Evolutionary conservation across 2,329 filamentous ascomycete genomes (phyloP).

Genomic region (Bimuria novae-zelandiae): DNA sequence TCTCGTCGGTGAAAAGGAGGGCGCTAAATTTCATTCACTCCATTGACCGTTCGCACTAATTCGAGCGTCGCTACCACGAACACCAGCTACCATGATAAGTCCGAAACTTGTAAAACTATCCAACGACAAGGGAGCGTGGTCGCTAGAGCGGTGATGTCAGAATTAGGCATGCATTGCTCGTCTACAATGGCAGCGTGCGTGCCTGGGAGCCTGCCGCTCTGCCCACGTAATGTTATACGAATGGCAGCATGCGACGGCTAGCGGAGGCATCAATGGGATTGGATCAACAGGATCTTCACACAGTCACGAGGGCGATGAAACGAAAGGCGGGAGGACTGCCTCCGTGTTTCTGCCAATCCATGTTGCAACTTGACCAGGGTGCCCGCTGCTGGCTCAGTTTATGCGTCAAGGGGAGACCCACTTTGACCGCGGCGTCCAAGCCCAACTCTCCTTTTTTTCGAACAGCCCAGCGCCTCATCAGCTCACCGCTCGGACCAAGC

Average conservation of each 20-base stretch:
- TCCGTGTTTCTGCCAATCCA: conserved; percentile 44
- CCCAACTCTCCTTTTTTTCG: conserved; percentile 45
- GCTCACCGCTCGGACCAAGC: conserved; percentile 47
- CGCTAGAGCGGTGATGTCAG: conserved; percentile 38
- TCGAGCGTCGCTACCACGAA: conserved; percentile 9
- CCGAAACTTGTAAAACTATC: conserved; percentile 12
- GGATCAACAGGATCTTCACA: conserved; percentile 43
- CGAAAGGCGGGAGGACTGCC: conserved; percentile 35
- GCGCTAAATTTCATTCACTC: conserved; percentile 35
- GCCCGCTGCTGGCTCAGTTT: conserved; percentile 46
- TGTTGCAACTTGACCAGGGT: conserved; percentile 41
- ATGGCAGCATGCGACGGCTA: conserved; percentile 23
- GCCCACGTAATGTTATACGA: conserved; percentile 26
- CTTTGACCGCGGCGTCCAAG: conserved; percentile 27
- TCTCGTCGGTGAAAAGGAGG: conserved; percentile 30
- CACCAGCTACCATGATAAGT: conserved; percentile 28
- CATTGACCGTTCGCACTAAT: conserved; percentile 35
- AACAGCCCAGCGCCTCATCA: conserved; percentile 46
- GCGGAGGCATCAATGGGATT: conserved; percentile 35
- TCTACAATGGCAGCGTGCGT: conserved; percentile 18
- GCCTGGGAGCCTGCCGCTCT: conserved; percentile 22
- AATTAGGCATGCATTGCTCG: conserved; percentile 24
- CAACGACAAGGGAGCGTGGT: conserved; percentile 7
- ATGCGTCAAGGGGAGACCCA: conserved; percentile 40
- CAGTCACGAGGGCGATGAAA: conserved; percentile 50